Evolutionary conservation across 2,329 filamentous ascomycete species (phyloP).

Genomic region (Xylariaceae sp.): DNA sequence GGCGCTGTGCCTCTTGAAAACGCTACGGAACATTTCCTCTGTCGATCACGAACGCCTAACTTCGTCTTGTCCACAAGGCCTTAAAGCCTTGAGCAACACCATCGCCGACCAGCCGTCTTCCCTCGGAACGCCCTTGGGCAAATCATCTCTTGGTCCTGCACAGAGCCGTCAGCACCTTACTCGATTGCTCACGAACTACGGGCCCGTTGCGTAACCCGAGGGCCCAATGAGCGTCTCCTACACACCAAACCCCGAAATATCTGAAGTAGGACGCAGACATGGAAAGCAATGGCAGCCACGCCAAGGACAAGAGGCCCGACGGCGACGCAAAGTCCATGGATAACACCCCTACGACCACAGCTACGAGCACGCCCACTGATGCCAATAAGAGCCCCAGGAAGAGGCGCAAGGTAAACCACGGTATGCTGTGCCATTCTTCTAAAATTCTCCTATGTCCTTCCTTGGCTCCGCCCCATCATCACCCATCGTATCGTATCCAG

Average conservation of each 20-base stretch:
- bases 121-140: constrained; percentile 29
- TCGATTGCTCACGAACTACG: constrained; percentile 47
- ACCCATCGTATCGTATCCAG: constrained; percentile 31
- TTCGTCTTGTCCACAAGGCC: neutral
- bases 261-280: constrained; percentile 36
- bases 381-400: constrained; percentile 69
- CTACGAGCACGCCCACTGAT: constrained; percentile 36
- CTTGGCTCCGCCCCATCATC: constrained; percentile 15
- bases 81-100: constrained; percentile 10
- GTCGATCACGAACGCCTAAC: constrained; percentile 33
- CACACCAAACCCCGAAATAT: constrained; percentile 41
- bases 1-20: neutral
- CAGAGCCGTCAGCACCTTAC: constrained; percentile 44
- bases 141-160: constrained; percentile 42
- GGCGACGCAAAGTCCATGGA: constrained; percentile 42
- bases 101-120: constrained; percentile 27
- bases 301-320: constrained; percentile 45
- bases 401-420: constrained; percentile 87
- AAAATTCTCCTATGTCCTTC: constrained; percentile 25
- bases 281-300: constrained; percentile 41
- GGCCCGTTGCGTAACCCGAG: constrained; percentile 47
- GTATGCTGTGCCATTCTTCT: constrained; percentile 55
- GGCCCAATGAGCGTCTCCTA: constrained; percentile 46
- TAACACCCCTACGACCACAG: constrained; percentile 34
- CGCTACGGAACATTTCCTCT: constrained; percentile 26